phyloP scores from a whole-genome alignment of 805 yeast genomes.

The Lipomyces starkeyi region DNA sequence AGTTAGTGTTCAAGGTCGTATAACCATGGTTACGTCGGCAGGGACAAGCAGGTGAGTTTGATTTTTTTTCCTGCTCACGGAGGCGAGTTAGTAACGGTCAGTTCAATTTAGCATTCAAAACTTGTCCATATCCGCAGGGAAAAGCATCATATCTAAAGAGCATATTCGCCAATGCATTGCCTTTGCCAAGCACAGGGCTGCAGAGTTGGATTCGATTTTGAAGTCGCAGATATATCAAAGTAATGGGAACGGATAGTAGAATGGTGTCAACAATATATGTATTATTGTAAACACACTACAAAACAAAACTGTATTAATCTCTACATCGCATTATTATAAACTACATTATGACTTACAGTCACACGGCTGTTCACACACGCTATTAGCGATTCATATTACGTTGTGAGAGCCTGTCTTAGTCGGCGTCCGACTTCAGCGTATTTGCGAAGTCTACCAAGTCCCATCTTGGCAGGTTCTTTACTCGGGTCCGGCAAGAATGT shows the following conservation, averaged over 20 bases:
- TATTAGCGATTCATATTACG: neutral
- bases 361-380: neutral
- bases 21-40: slow-evolving; percentile 15
- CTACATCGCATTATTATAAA: neutral
- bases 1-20: slow-evolving; percentile 24
- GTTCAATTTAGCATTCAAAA: slow-evolving; percentile 1
- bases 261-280: neutral
- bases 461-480: slow-evolving; percentile 9
- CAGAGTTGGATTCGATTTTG: slow-evolving; percentile 20
- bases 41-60: neutral
- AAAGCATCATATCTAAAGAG: slow-evolving; percentile 9
- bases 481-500: slow-evolving; percentile 35
- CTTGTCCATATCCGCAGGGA: slow-evolving; percentile 25
- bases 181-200: slow-evolving; percentile 27
- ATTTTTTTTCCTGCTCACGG: neutral
- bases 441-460: slow-evolving; percentile 26
- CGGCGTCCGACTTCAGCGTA: slow-evolving; percentile 25
- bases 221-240: neutral
- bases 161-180: slow-evolving; percentile 23
- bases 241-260: neutral
- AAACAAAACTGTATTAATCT: neutral
- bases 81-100: neutral
- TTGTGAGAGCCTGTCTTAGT: neutral
- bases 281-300: neutral
- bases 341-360: neutral